phyloP scores from a whole-genome alignment of 2,329 filamentous ascomycete genomes.

The Biscogniauxia marginata region DNA sequence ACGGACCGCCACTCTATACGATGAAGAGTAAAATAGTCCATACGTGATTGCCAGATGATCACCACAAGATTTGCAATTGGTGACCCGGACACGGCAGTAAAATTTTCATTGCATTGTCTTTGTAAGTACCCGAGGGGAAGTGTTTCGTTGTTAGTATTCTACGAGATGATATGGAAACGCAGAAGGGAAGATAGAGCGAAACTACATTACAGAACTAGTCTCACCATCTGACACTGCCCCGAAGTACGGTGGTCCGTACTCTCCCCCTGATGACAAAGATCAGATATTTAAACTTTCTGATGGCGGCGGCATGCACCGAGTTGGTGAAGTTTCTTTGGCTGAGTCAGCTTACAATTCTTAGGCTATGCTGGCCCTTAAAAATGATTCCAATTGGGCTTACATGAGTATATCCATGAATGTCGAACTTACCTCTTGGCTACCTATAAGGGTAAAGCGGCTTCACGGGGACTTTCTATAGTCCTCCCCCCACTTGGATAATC shows the following conservation, averaged over 20 bases:
- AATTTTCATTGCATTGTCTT: no score
- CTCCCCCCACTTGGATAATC: background rate
- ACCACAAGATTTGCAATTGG: no score
- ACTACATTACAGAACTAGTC: slow-evolving; percentile 3
- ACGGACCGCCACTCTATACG: background rate
- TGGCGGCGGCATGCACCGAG: background rate
- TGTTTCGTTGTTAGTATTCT: background rate
- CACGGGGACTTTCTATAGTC: background rate
- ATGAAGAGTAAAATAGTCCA: no score
- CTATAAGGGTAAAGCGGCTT: slow-evolving; percentile 4
- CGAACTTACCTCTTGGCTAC: slow-evolving; percentile 2
- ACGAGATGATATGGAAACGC: background rate
- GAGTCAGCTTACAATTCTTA: no score
- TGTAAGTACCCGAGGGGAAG: no score
- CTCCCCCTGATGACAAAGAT: background rate
- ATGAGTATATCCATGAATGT: slow-evolving; percentile 48
- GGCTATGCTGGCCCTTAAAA: no score
- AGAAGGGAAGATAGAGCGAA: background rate
- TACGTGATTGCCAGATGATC: no score
- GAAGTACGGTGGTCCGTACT: background rate
- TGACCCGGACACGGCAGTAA: no score
- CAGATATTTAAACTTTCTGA: background rate
- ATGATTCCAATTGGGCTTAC: background rate
- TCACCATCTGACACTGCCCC: background rate
- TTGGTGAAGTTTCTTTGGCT: background rate